These are phyloP conservation scores for Euphrasia arctica DNA, from an alignment of 305 asterid genomes.

Conservation along the genomic window DNA sequence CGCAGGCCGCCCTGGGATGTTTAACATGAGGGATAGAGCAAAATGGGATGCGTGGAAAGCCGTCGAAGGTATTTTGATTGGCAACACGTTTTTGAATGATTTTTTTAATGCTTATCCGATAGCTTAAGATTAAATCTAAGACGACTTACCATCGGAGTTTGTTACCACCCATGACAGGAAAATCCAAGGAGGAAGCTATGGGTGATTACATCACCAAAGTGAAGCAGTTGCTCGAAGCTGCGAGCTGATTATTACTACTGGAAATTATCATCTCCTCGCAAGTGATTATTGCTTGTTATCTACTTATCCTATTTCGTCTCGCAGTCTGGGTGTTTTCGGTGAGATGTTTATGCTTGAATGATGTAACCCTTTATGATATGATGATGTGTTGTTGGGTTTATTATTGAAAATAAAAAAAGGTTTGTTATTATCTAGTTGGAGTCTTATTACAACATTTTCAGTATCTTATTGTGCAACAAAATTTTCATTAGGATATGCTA, in stretches of 20 bases:
- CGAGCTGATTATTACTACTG: constrained; percentile 22
- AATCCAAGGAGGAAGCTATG: constrained; percentile 75
- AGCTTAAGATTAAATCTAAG: neutral
- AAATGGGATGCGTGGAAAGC: constrained; percentile 99
- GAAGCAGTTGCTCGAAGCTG: constrained; percentile 79
- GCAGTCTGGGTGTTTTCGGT: neutral
- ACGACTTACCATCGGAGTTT: constrained; percentile 1
- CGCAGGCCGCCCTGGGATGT: constrained; percentile 90
- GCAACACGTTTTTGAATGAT: neutral
- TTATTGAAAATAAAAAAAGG: constrained; percentile 10
- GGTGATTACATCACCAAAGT: constrained; percentile 82
- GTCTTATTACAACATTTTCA: too few relatives aligned
- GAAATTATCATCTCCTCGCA: constrained; percentile 3
- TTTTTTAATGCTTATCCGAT: neutral
- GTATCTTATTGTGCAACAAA: too few relatives aligned
- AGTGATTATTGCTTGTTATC: neutral
- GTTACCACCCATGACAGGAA: constrained; percentile 45
- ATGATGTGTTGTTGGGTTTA: neutral
- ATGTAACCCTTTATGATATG: constrained; percentile 6
- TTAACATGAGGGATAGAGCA: constrained; percentile 77
- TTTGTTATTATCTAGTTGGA: neutral
- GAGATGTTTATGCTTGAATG: constrained; percentile 1
- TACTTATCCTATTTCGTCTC: neutral
- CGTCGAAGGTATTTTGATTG: constrained; percentile 62
- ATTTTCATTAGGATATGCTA: too few relatives aligned